Evolutionary conservation across 2,329 filamentous ascomycete species (phyloP).

Genomic region (Diplodia seriata): DNA sequence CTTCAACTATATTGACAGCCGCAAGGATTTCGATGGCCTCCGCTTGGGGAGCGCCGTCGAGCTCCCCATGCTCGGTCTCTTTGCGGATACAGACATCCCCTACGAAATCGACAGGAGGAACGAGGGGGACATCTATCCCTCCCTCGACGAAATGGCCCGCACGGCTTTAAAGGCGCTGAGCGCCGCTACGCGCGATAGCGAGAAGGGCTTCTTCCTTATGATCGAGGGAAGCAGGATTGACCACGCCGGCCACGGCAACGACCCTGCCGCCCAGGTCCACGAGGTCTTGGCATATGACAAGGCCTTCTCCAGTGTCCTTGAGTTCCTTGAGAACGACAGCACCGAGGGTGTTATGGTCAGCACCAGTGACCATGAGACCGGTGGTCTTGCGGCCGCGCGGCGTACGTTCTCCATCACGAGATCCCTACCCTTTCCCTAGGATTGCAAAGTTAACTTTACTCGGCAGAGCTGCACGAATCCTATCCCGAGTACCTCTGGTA

Average conservation of each 20-base stretch:
- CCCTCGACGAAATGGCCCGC: conserved; percentile 86
- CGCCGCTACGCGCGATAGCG: conserved; percentile 79
- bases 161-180: conserved; percentile 81
- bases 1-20: conserved; percentile 78
- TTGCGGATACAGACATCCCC: conserved; percentile 82
- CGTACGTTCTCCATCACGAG: conserved; percentile 58
- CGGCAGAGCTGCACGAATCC: conserved; percentile 60
- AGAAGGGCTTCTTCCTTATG: conserved; percentile 98
- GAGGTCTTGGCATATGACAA: conserved; percentile 96
- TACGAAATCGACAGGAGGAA: conserved; percentile 90
- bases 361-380: conserved; percentile 96
- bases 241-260: conserved; percentile 76
- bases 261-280: conserved; percentile 65
- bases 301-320: conserved; percentile 79
- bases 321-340: conserved; percentile 79
- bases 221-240: conserved; percentile 97
- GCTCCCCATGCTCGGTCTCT: conserved; percentile 86
- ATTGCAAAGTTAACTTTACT: conserved; percentile 2
- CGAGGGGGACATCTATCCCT: conserved; percentile 81
- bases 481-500: conserved; percentile 82
- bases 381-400: conserved; percentile 81
- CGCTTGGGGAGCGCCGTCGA: conserved; percentile 69
- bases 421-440: background rate
- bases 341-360: conserved; percentile 81
- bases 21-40: conserved; percentile 77